Evolutionary conservation across 495 filamentous ascomycete genomes (phyloP).

Genomic region (Penicillium diatomitis): DNA sequence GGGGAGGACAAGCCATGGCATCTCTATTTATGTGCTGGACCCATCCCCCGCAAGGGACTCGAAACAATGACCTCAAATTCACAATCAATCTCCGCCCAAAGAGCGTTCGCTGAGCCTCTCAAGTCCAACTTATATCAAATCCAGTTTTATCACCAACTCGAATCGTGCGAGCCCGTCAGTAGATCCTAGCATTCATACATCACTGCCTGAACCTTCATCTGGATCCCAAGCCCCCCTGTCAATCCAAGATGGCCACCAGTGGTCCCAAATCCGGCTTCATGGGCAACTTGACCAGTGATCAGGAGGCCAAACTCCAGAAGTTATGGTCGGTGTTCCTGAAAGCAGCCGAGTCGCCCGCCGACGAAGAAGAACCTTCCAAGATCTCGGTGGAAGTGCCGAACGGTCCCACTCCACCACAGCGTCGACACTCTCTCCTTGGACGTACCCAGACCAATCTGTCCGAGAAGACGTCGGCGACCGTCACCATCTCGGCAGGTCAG

Average conservation of each 20-base stretch:
- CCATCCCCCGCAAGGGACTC: no score
- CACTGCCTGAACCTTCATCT: background rate
- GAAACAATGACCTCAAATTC: no score
- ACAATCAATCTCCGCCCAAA: no score
- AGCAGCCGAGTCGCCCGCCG: conserved; percentile 48
- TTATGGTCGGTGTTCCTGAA: conserved; percentile 70
- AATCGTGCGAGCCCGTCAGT: background rate
- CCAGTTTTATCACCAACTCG: no score
- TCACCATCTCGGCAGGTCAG: conserved; percentile 7
- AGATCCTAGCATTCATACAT: no score
- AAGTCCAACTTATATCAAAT: no score
- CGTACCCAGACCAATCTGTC: conserved; percentile 21
- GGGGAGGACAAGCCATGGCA: background rate
- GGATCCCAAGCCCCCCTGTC: background rate
- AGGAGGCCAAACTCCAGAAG: conserved; percentile 74
- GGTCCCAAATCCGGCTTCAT: conserved; percentile 57
- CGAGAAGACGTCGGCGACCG: conserved; percentile 9
- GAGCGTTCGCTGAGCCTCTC: no score
- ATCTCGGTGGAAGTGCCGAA: conserved; percentile 3
- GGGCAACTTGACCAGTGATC: conserved; percentile 71
- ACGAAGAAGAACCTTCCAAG: conserved; percentile 6
- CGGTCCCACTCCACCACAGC: conserved; percentile 12
- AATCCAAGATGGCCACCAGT: conserved; percentile 10
- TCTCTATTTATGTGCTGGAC: background rate
- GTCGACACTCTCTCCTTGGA: conserved; percentile 18